Base-by-base conservation (phyloP, 352 stramenopile species). In the Phytophthora niederhauseri region DNA sequence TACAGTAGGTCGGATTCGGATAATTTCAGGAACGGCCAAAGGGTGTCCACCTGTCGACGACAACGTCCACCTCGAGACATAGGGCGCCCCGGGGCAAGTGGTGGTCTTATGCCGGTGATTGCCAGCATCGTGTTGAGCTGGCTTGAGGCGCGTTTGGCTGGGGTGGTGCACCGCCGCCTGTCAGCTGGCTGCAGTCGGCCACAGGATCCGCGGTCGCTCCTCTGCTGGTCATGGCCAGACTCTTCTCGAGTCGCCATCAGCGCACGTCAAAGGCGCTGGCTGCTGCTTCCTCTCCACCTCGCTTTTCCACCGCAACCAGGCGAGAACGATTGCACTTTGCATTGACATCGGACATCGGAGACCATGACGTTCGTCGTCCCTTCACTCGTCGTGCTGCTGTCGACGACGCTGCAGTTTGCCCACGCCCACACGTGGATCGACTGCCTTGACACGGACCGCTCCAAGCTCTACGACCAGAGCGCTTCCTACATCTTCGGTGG, bases 361-460 rank as follows among this genome's bases (percentile, higher is more conserved):
- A 66, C n/a, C 9, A 58, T 64, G 53, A 14, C 15, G n/a, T 51
- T 38, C 17, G 1, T 57, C 17, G 22, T 57, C 26, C n/a, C 34
- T 15, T 61, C 24, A 7, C 15, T 57, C 45, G 2, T 64, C 36
- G 6, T 52, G 41, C 59, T 68, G 17, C 34, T 58, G 11, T 51
- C 12, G 19, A 38, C 22, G 5, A 28, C 19, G 38, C 55, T 58
- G 49, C 64, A 64, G 1, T 46, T 64, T 12, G 64, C 69, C 28
- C 82, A 70, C 2, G 76, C 74, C 17, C 81, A 90, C 66, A 79
- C 81, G 19, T 90, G 81, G 78, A 85, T 85, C 68, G 76, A 83
- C 60, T 83, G 76, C 26, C 24, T 83, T 45, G 69, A 79, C 72
- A 87, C 74, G 52, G 75, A 76, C 62, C 73, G 77, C 46, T 72